These are phyloP conservation scores for Rhododendron henanense DNA, from an alignment of 148 eudicot genomes.

Conservation along the genomic window DNA sequence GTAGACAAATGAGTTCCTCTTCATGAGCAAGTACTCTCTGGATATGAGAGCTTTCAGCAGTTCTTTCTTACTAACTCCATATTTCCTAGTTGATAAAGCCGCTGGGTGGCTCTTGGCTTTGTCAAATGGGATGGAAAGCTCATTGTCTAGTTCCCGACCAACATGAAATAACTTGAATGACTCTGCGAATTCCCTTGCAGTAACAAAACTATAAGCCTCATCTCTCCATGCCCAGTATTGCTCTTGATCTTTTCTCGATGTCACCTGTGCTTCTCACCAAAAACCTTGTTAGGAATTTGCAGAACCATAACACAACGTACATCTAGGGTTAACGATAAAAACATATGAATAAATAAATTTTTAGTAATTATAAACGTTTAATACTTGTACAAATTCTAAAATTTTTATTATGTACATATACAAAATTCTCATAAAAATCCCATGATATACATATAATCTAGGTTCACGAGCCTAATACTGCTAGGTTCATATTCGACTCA, in stretches of 20 bases:
- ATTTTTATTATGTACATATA: no score
- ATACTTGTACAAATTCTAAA: no score
- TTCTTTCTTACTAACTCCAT: conserved; percentile 15
- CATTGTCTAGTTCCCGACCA: conserved; percentile 9
- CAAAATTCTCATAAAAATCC: no score
- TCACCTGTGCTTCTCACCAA: conserved; percentile 11
- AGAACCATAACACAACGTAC: not conserved
- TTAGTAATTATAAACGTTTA: no score
- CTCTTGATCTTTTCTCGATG: conserved; percentile 23
- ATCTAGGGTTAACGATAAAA: not conserved
- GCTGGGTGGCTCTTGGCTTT: conserved; percentile 24
- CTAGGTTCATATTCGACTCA: no score
- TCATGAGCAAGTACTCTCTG: conserved; percentile 21
- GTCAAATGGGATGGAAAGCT: conserved; percentile 21
- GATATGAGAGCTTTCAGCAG: conserved; percentile 16
- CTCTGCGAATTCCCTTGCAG: conserved; percentile 15
- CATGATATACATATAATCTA: no score
- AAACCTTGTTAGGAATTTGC: not conserved
- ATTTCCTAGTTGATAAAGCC: conserved; percentile 19
- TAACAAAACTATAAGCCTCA: conserved; percentile 7
- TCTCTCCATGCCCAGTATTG: conserved; percentile 15
- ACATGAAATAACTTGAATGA: conserved; percentile 15
- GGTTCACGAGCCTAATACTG: no score
- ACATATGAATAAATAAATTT: no score
- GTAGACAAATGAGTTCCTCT: conserved; percentile 23